A percentile compares a stretch with the other conserved stretches of the same genome.
These are phyloP conservation scores for Pleurotus tuoliensis DNA, from an alignment of 768 basidiomycete species.

Conservation along the genomic window DNA sequence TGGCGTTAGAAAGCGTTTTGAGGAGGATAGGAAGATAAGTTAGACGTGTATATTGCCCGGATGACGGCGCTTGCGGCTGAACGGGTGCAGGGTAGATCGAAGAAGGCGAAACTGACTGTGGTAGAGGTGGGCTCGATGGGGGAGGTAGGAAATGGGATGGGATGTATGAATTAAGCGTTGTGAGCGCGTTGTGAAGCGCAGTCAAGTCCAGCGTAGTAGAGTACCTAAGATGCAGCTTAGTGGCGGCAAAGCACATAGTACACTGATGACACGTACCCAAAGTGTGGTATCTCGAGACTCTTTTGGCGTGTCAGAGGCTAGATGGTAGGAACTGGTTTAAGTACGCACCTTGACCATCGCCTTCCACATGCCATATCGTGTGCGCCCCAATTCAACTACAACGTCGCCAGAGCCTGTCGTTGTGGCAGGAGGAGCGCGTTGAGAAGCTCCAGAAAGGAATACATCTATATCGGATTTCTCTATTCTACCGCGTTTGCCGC, in stretches of 20 bases:
- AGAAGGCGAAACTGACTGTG: conserved; percentile 33
- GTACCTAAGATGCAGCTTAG: conserved; percentile 40
- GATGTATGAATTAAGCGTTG: conserved; percentile 64
- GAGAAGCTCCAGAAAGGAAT: conserved; percentile 36
- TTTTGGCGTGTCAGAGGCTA: conserved; percentile 21
- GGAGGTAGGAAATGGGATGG: conserved; percentile 48
- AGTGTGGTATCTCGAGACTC: conserved; percentile 86
- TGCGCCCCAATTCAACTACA: conserved; percentile 70
- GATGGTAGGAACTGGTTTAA: neutral
- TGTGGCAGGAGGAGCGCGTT: conserved; percentile 10
- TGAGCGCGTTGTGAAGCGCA: conserved; percentile 56
- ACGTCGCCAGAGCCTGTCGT: conserved; percentile 34
- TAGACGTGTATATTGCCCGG: conserved; percentile 57
- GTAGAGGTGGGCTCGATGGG: conserved; percentile 13
- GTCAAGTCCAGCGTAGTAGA: conserved; percentile 76
- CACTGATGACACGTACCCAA: conserved; percentile 46
- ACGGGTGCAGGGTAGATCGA: conserved; percentile 34
- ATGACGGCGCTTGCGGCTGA: conserved; percentile 40
- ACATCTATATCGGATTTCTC: conserved; percentile 73
- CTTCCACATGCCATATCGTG: conserved; percentile 84
- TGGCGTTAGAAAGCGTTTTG: conserved; percentile 75
- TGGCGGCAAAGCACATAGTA: no score
- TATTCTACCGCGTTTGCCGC: conserved; percentile 70
- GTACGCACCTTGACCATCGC: conserved; percentile 74
- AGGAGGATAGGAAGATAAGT: conserved; percentile 83